Conservation (phyloP, 164 flowering plant species). For the Sextonia rubra region DNA sequence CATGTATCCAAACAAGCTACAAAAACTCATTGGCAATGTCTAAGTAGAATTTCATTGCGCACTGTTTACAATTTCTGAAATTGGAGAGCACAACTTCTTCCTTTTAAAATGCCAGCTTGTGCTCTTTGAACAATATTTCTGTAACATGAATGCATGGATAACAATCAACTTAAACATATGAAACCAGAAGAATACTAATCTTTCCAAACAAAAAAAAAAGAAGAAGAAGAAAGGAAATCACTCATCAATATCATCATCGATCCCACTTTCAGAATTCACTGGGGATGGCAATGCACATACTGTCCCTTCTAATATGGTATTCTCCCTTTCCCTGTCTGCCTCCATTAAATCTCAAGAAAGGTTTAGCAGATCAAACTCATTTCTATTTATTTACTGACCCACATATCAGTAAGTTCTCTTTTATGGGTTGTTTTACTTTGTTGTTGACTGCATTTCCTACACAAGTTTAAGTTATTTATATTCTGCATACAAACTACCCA, state of each 20-base stretch:
- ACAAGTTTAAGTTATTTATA: too few relatives aligned
- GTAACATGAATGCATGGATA: neutral
- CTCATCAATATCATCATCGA: slow-evolving; percentile 70
- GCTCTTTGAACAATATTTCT: neutral
- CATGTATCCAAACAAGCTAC: neutral
- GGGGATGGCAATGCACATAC: slow-evolving; percentile 52
- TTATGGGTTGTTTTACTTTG: neutral
- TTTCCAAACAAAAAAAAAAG: too few relatives aligned
- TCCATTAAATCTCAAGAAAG: slow-evolving; percentile 84
- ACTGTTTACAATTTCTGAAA: neutral
- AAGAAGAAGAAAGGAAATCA: slow-evolving; percentile 30
- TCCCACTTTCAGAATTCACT: slow-evolving; percentile 39
- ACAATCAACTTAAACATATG: neutral
- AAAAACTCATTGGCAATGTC: neutral
- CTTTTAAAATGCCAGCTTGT: neutral
- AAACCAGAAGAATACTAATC: too few relatives aligned
- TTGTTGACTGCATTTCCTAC: neutral
- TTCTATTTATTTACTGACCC: too few relatives aligned
- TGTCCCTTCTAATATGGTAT: slow-evolving; percentile 57
- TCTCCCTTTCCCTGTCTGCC: slow-evolving; percentile 86
- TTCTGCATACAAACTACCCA: too few relatives aligned
- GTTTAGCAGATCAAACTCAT: too few relatives aligned
- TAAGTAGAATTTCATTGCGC: neutral
- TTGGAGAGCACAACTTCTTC: neutral
- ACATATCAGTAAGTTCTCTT: neutral